Percentiles rank a stretch among this genome's conserved stretches.
phyloP scores from a whole-genome alignment of 2,329 filamentous ascomycete species.

The Neocucurbitaria cava region DNA sequence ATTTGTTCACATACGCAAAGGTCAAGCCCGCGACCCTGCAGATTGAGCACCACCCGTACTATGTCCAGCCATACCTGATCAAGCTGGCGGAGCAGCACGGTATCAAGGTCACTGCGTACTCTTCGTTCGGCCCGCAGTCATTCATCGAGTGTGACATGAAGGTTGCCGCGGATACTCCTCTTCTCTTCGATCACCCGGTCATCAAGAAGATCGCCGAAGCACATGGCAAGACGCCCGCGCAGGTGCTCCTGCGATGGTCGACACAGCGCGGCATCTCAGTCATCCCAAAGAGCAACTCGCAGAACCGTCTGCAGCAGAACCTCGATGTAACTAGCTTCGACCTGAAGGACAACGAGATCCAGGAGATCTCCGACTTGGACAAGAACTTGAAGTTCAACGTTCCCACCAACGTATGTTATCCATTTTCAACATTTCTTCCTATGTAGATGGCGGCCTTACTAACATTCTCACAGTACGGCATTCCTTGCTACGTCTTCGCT shows the following conservation, averaged over 20 bases:
- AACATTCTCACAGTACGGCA: slow-evolving; percentile 39
- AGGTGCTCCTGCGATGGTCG: slow-evolving; percentile 86
- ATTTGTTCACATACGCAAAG: slow-evolving; percentile 61
- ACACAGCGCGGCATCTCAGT: slow-evolving; percentile 68
- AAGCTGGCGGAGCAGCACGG: slow-evolving; percentile 42
- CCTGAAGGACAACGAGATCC: slow-evolving; percentile 36
- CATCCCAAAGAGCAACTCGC: slow-evolving; percentile 47
- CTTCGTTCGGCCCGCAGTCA: slow-evolving; percentile 55
- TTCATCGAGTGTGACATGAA: slow-evolving; percentile 48
- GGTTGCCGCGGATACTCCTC: slow-evolving; percentile 38
- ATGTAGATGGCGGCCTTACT: slow-evolving; percentile 9
- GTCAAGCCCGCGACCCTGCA: slow-evolving; percentile 46
- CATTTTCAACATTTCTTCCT: not conserved
- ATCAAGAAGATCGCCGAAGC: slow-evolving; percentile 72
- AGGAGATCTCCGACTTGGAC: slow-evolving; percentile 40
- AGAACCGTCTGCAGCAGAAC: slow-evolving; percentile 41
- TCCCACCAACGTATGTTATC: slow-evolving; percentile 42
- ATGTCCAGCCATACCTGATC: slow-evolving; percentile 42
- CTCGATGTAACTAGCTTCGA: slow-evolving; percentile 42
- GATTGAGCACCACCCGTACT: slow-evolving; percentile 50
- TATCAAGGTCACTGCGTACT: slow-evolving; percentile 47
- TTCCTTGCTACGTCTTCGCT: slow-evolving; percentile 45
- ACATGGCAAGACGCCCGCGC: slow-evolving; percentile 72
- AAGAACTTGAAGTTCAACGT: slow-evolving; percentile 43
- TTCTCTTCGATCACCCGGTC: slow-evolving; percentile 56